phyloP scores from a whole-genome alignment of 352 stramenopile species.

The Globisporangium cederbergense region DNA sequence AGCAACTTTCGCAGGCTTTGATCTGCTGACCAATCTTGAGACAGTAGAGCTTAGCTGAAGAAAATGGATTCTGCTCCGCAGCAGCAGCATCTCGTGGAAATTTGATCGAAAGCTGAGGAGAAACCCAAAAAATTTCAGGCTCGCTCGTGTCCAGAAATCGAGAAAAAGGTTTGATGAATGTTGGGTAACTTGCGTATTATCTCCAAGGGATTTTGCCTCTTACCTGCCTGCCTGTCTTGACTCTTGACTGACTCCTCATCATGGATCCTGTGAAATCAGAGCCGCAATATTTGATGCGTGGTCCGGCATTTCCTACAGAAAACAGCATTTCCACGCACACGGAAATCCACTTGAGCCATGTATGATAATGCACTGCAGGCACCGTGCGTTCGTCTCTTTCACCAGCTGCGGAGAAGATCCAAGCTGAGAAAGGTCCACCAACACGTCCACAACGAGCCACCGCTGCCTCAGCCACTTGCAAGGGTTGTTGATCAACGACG shows the following conservation, averaged over 20 bases:
- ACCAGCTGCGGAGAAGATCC: too few relatives aligned
- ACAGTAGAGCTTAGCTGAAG: neutral
- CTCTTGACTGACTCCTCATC: neutral
- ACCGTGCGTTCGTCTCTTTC: neutral
- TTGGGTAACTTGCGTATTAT: neutral
- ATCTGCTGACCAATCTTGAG: slow-evolving; percentile 33
- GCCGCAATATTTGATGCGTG: neutral
- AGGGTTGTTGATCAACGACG: neutral
- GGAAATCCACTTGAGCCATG: neutral
- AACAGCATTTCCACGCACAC: neutral
- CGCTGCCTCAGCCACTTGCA: neutral
- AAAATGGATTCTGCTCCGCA: neutral
- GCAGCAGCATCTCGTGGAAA: neutral
- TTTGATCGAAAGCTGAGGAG: neutral
- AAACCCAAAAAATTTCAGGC: neutral
- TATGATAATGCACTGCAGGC: neutral
- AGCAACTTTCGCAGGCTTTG: slow-evolving; percentile 39
- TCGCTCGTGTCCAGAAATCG: neutral
- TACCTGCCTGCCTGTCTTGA: neutral
- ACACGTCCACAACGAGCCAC: neutral
- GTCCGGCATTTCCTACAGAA: neutral
- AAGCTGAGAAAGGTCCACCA: neutral
- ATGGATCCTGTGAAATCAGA: neutral
- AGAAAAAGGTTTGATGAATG: slow-evolving; percentile 1
- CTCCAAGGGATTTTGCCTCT: neutral